Conservation (phyloP, 192 early-diverging fungal genomes). For the Rhizophagus sp. region DNA sequence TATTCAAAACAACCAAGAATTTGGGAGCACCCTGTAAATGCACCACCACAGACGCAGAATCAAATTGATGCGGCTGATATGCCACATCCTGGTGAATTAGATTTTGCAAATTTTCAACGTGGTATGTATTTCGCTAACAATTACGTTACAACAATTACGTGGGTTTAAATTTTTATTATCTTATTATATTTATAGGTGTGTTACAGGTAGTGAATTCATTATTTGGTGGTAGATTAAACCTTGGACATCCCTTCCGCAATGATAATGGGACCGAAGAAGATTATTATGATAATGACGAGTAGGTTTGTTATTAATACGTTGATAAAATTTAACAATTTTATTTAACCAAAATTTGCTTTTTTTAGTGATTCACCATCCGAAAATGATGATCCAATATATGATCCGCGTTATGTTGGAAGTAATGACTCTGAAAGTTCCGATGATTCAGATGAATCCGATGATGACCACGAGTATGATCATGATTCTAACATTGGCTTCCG, state of each 20-base stretch:
- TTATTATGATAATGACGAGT: constrained; percentile 7
- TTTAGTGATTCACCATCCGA: background rate
- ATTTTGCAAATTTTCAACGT: constrained; percentile 22
- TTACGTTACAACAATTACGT: background rate
- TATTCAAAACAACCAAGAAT: constrained; percentile 9
- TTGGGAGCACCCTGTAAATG: constrained; percentile 13
- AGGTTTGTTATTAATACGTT: background rate
- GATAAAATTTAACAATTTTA: too few species aligned
- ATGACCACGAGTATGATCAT: background rate
- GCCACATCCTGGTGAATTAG: constrained; percentile 17
- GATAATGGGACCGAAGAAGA: constrained; percentile 15
- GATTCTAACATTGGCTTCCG: background rate
- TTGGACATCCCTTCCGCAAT: constrained; percentile 22
- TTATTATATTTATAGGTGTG: background rate
- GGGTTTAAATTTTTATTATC: too few species aligned
- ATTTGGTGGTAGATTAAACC: constrained; percentile 19
- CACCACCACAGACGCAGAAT: background rate
- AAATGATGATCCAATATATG: background rate
- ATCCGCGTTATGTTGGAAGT: background rate
- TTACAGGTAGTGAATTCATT: constrained; percentile 18
- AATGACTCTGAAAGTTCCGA: background rate
- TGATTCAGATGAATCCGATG: constrained; percentile 5
- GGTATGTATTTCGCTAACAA: constrained; percentile 3
- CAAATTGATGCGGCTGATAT: constrained; percentile 4
- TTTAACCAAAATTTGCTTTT: background rate